Evolutionary conservation across 176 grass and related monocot genomes (phyloP).

Genomic region (Eragrostis nindensis): DNA sequence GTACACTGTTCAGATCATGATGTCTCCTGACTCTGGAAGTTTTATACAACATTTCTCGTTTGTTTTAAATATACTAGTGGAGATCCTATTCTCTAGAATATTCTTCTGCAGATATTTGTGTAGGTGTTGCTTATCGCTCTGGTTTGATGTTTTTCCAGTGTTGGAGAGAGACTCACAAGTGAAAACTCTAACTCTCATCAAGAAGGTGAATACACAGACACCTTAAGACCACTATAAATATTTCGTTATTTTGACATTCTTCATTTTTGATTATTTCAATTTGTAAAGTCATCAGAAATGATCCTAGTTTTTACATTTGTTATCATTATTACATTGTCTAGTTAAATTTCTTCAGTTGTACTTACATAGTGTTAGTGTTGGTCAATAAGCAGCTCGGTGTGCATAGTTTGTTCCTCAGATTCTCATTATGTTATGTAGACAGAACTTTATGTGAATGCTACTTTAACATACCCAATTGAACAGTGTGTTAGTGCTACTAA

Average conservation of each 20-base stretch:
- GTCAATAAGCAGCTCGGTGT: background rate
- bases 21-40: background rate
- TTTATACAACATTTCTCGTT: background rate
- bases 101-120: background rate
- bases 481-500: background rate
- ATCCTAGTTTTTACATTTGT: conserved; percentile 13
- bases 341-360: background rate
- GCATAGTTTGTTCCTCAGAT: background rate
- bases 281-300: conserved; percentile 3
- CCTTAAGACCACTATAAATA: background rate
- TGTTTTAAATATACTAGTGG: background rate
- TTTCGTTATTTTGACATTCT: background rate
- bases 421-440: background rate
- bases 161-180: background rate
- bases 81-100: background rate
- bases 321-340: background rate
- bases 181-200: background rate
- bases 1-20: background rate
- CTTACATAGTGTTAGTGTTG: background rate
- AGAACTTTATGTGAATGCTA: background rate
- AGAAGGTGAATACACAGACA: background rate
- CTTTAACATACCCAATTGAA: background rate
- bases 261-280: conserved; percentile 15
- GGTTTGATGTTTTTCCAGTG: background rate
- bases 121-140: background rate